Base-by-base conservation (phyloP, 2,329 filamentous ascomycete species). In the Bimuria novae-zelandiae region DNA sequence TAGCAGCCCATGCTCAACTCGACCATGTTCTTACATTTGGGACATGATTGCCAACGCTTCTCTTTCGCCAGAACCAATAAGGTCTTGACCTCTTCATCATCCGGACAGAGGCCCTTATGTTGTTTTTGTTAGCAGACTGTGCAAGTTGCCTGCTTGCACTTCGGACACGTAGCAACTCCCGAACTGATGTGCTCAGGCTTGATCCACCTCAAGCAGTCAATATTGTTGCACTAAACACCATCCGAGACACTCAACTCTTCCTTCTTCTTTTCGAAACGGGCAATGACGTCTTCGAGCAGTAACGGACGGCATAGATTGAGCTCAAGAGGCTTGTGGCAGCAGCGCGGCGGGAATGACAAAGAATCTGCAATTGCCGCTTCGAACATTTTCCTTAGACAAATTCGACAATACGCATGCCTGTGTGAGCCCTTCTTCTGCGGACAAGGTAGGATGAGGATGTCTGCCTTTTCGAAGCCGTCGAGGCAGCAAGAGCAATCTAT, bases 261-360 rank as follows among this genome's bases (percentile, higher is more conserved):
- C 12, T 32, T 35, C 21, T 50, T 60, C 12, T 49, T 35, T 12
- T 55, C 12, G 16, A 57, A 62, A 1, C 52, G 33, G 3, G 17
- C 30, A 10, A 56, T 10, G 8, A 56, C 22, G 0, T 46, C 47
- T 2, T 19, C 22, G 0, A 53, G n/a, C 17, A 62, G 45, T 44
- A 57, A 55, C 0, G 32, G 52, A 11, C 6, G 29, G 40, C 52
- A 56, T 7, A 32, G 25, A 12, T 33, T 35, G 1, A 63, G n/a
- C 5, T 54, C 40, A 27, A 67, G 60, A 5, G 49, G 53, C 37
- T 39, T 27, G n/a, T n/a, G n/a, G 32, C 59, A 66, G 54, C 60
- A 69, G 8, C 59, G 59, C 1, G 64, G 64, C 3, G 61, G 64
- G 27, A 67, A 68, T 14, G 56, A 40, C 2, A 37, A 43, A 3